These are phyloP conservation scores for Odontarrhena argentea DNA, from an alignment of 345 rosid genomes.

Conservation along the genomic window DNA sequence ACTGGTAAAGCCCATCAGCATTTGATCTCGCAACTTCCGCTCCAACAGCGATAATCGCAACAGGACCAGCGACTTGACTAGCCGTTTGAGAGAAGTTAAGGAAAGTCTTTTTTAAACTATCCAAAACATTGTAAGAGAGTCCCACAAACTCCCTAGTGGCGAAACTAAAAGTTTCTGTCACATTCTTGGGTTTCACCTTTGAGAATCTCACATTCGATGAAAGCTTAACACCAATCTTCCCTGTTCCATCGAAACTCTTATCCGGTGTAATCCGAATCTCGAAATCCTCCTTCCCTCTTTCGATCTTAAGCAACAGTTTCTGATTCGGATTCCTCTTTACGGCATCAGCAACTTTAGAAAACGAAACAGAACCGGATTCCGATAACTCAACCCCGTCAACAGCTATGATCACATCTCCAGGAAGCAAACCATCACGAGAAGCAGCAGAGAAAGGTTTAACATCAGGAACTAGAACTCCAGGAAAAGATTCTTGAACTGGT, in stretches of 20 bases:
- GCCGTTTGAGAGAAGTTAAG: constrained; percentile 89
- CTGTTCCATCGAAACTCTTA: constrained; percentile 74
- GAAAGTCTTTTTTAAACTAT: constrained; percentile 81
- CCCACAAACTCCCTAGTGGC: constrained; percentile 75
- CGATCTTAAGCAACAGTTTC: constrained; percentile 63
- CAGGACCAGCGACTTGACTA: constrained; percentile 89
- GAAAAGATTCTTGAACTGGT: constrained; percentile 88
- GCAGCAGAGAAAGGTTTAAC: constrained; percentile 83
- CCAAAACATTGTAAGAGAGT: constrained; percentile 68
- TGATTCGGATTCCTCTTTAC: constrained; percentile 68
- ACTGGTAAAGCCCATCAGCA: constrained; percentile 82
- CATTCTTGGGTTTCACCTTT: constrained; percentile 57
- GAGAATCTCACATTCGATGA: constrained; percentile 74
- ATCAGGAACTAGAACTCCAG: constrained; percentile 89
- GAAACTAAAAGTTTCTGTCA: constrained; percentile 62
- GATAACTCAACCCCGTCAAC: constrained; percentile 62
- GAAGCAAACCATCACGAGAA: constrained; percentile 82
- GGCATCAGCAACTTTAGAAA: constrained; percentile 64
- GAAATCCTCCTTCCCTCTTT: constrained; percentile 57
- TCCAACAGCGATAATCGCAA: constrained; percentile 95
- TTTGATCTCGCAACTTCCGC: constrained; percentile 97
- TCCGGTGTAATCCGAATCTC: constrained; percentile 76
- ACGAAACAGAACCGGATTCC: constrained; percentile 51
- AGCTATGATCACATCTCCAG: constrained; percentile 79
- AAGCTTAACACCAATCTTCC: constrained; percentile 84